phyloP scores from a whole-genome alignment of 768 basidiomycete genomes.

The Trametes maxima region DNA sequence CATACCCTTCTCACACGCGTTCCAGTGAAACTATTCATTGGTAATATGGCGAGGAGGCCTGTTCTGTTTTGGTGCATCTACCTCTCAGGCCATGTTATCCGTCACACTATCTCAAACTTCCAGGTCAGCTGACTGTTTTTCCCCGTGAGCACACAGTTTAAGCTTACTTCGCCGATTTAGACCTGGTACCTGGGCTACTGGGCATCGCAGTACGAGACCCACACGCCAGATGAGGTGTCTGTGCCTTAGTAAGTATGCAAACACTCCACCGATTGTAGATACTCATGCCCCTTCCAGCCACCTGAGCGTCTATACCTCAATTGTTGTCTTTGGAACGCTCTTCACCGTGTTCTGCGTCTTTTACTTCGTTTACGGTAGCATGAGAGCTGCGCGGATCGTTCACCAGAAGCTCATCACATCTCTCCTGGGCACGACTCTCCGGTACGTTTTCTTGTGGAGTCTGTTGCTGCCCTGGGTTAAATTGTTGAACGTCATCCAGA shows the following conservation, averaged over 20 bases:
- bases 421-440: constrained; percentile 59
- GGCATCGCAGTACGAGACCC: constrained; percentile 29
- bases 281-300: constrained; percentile 42
- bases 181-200: constrained; percentile 47
- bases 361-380: constrained; percentile 45
- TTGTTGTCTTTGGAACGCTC: constrained; percentile 33
- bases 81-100: neutral
- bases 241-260: constrained; percentile 21
- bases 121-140: neutral
- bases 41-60: constrained; percentile 2
- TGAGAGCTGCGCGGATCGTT: constrained; percentile 57
- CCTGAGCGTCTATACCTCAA: constrained; percentile 42
- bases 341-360: constrained; percentile 21
- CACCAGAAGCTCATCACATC: constrained; percentile 54
- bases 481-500: constrained; percentile 13
- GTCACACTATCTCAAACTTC: constrained; percentile 1
- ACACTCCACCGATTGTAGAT: neutral
- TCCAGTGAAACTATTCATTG: constrained; percentile 4
- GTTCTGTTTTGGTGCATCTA: constrained; percentile 7
- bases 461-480: neutral
- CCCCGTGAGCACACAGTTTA: neutral
- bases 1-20: constrained; percentile 1
- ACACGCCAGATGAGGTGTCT: constrained; percentile 17
- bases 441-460: constrained; percentile 42
- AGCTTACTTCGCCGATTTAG: constrained; percentile 18